These are phyloP conservation scores for Penicillium bovifimosum DNA, from an alignment of 495 filamentous ascomycete species.

Conservation along the genomic window DNA sequence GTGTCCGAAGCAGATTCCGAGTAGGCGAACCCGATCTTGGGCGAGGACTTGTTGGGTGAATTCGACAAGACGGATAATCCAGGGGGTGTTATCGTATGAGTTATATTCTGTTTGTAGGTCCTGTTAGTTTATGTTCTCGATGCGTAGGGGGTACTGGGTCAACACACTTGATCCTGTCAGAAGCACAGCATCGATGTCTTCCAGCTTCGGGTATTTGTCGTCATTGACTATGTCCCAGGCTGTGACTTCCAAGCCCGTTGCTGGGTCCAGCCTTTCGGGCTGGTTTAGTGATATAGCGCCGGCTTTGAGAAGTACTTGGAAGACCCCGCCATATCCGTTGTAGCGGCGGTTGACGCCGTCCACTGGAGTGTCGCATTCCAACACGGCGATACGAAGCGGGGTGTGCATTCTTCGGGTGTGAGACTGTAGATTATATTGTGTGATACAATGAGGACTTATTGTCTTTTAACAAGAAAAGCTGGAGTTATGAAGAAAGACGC, in stretches of 20 bases:
- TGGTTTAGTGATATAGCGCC: slow-evolving; percentile 41
- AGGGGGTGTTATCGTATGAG: slow-evolving; percentile 63
- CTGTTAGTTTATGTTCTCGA: background rate
- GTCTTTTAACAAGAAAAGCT: background rate
- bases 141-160: background rate
- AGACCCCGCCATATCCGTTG: slow-evolving; percentile 68
- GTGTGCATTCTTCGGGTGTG: slow-evolving; percentile 27
- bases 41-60: slow-evolving; percentile 56
- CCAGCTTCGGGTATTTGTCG: slow-evolving; percentile 58
- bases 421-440: background rate
- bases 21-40: slow-evolving; percentile 56
- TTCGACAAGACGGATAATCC: slow-evolving; percentile 71
- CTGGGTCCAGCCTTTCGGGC: slow-evolving; percentile 31
- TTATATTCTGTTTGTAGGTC: slow-evolving; percentile 40
- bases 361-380: slow-evolving; percentile 74
- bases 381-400: slow-evolving; percentile 73
- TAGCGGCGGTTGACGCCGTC: slow-evolving; percentile 54
- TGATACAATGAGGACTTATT: background rate
- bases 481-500: background rate
- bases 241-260: slow-evolving; percentile 51
- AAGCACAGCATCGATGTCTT: slow-evolving; percentile 75
- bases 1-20: slow-evolving; percentile 89
- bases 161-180: slow-evolving; percentile 62
- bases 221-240: slow-evolving; percentile 61
- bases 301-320: slow-evolving; percentile 53